phyloP scores from a whole-genome alignment of 106 monocot genomes.

The Acorus calamus region DNA sequence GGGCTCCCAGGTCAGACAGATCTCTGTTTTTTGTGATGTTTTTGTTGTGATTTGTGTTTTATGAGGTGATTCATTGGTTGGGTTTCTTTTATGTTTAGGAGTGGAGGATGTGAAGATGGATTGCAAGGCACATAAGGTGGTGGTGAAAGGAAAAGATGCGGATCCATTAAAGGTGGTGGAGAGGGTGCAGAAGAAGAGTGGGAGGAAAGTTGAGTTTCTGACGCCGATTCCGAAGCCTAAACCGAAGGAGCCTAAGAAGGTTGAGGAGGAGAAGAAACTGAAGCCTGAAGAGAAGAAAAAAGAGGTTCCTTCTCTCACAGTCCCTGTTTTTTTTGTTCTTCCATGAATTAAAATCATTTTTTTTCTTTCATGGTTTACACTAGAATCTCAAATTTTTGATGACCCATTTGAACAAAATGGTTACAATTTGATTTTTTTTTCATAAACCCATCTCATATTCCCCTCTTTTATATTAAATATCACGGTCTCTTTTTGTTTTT shows the following conservation, averaged over 20 bases:
- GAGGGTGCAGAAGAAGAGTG: constrained; percentile 69
- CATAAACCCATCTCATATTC: no score
- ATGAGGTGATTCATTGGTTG: neutral
- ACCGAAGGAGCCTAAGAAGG: constrained; percentile 18
- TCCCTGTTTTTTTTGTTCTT: neutral
- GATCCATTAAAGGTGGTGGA: constrained; percentile 75
- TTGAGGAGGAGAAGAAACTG: constrained; percentile 40
- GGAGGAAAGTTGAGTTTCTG: constrained; percentile 70
- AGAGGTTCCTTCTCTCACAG: constrained; percentile 29
- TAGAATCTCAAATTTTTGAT: no score
- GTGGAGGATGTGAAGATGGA: constrained; percentile 76
- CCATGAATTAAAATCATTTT: neutral
- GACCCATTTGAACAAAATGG: no score
- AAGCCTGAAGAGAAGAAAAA: constrained; percentile 62
- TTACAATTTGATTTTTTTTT: no score
- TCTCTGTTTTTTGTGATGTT: neutral
- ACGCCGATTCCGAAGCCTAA: constrained; percentile 37
- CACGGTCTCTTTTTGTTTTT: neutral
- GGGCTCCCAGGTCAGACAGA: constrained; percentile 41
- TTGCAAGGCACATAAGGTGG: constrained; percentile 52
- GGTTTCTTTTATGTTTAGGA: constrained; percentile 22
- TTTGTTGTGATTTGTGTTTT: neutral
- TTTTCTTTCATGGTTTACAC: neutral
- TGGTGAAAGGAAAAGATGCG: constrained; percentile 75
- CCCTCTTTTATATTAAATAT: no score